Conservation (phyloP, 129 eudicot genomes). For the Ambrosia trifida region DNA sequence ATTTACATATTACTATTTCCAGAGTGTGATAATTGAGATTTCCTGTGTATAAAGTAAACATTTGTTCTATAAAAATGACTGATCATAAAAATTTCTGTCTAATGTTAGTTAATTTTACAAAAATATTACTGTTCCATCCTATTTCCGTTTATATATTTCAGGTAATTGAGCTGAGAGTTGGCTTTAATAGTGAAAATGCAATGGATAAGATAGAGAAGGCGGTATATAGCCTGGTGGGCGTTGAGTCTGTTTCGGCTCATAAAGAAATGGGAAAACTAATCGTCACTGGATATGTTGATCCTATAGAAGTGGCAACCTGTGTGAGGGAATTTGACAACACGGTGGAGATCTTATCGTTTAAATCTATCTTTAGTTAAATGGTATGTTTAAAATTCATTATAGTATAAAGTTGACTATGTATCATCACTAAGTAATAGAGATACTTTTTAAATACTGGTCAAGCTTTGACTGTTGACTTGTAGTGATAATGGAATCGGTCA, state of each 20-base stretch:
- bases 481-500: no score
- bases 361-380: not conserved
- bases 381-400: not conserved
- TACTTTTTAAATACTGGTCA: no score
- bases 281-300: slow-evolving; percentile 3
- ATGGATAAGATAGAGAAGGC: slow-evolving; percentile 8
- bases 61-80: no score
- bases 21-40: no score
- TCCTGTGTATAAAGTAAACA: no score
- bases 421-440: no score
- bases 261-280: not conserved
- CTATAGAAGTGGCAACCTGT: slow-evolving; percentile 5
- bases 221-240: slow-evolving; percentile 5
- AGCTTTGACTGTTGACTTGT: no score
- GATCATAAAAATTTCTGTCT: no score
- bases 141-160: not conserved
- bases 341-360: not conserved
- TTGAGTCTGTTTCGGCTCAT: not conserved
- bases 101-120: no score
- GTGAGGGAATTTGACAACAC: slow-evolving; percentile 2
- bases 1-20: no score
- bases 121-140: not conserved
- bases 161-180: not conserved
- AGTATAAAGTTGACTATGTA: no score
- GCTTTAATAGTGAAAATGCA: not conserved